phyloP scores from a whole-genome alignment of 148 eudicot genomes.

The Dianthus caryophyllus region DNA sequence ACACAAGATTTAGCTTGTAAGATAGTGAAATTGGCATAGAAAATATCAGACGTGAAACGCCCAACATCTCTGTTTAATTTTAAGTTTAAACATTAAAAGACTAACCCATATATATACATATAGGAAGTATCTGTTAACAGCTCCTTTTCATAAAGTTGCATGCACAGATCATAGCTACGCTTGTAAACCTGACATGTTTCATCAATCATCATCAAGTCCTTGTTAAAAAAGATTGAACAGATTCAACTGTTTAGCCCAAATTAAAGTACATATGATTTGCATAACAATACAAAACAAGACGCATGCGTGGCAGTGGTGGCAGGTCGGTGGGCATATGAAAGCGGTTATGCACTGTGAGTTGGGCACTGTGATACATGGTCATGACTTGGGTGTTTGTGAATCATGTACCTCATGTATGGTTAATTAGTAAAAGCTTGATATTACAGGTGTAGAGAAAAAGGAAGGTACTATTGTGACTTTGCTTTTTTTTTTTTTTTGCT shows the following conservation, averaged over 20 bases:
- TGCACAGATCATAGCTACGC: slow-evolving; percentile 81
- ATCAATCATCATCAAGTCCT: slow-evolving; percentile 4
- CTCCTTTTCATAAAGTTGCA: slow-evolving; percentile 91
- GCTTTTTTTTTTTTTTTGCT: not conserved
- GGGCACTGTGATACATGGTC: not conserved
- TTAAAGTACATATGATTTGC: not conserved
- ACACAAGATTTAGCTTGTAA: slow-evolving; percentile 3
- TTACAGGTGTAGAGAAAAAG: too few species aligned
- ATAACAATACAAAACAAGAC: not conserved
- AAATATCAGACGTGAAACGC: not conserved
- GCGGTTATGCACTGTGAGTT: not conserved
- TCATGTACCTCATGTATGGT: too few species aligned
- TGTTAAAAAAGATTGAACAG: not conserved
- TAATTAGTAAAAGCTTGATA: too few species aligned
- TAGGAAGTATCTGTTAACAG: slow-evolving; percentile 73
- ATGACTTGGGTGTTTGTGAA: not conserved
- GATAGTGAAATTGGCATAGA: not conserved
- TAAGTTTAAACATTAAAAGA: slow-evolving; percentile 12
- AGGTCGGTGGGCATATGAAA: too few species aligned
- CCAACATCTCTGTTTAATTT: not conserved
- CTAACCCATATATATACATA: slow-evolving; percentile 81
- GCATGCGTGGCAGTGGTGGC: not conserved
- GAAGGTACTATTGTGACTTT: too few species aligned
- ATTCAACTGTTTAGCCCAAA: not conserved
- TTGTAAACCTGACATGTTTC: slow-evolving; percentile 60